Percentiles rank a stretch among this genome's conserved stretches.
These are phyloP conservation scores for Penicillium occitanis DNA, from an alignment of 2,329 filamentous ascomycete genomes.

Conservation along the genomic window DNA sequence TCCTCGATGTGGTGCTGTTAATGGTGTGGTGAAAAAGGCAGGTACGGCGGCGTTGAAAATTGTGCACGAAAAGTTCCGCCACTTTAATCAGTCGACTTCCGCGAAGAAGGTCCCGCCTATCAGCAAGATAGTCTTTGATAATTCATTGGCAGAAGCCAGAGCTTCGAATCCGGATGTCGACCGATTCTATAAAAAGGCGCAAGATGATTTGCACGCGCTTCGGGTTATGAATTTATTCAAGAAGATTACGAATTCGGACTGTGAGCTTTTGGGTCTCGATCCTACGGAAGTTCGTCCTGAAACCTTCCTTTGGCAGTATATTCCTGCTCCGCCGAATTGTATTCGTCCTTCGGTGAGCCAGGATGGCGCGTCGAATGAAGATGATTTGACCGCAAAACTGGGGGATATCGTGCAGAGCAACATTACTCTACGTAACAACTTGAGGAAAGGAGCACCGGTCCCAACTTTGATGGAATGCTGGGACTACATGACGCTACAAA, in stretches of 20 bases:
- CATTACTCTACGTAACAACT: conserved; percentile 76
- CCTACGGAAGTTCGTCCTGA: conserved; percentile 85
- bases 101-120: conserved; percentile 78
- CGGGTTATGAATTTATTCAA: conserved; percentile 89
- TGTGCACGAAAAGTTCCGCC: conserved; percentile 85
- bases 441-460: conserved; percentile 80
- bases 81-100: conserved; percentile 85
- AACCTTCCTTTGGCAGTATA: conserved; percentile 96
- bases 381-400: conserved; percentile 95
- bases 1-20: conserved; percentile 75
- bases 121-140: conserved; percentile 81
- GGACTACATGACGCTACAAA: conserved; percentile 93
- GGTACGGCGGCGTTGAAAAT: conserved; percentile 82
- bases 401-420: conserved; percentile 94
- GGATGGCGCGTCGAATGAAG: conserved; percentile 89
- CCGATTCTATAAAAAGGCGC: conserved; percentile 85
- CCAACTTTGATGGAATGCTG: conserved; percentile 95
- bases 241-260: conserved; percentile 78
- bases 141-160: conserved; percentile 77
- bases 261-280: conserved; percentile 86
- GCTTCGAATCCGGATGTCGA: conserved; percentile 78
- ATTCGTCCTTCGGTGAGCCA: conserved; percentile 93
- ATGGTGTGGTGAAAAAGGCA: conserved; percentile 89
- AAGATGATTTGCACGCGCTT: conserved; percentile 90
- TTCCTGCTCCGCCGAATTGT: conserved; percentile 90